Base-by-base conservation (phyloP, 768 basidiomycete species). In the Mycena haematopus region DNA sequence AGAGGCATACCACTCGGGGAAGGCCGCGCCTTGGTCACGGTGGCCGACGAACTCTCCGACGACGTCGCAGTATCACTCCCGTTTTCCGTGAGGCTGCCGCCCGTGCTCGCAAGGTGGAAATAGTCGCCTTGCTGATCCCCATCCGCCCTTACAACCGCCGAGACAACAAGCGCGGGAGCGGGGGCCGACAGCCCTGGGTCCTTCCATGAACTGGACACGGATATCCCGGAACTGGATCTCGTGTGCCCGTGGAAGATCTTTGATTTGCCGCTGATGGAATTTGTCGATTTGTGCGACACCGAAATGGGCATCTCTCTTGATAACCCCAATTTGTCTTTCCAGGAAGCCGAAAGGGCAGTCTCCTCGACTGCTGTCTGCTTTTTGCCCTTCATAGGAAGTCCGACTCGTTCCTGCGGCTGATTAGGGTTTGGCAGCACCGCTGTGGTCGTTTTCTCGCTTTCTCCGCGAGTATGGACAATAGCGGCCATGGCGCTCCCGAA, bases 151-250 rank as follows among this genome's bases (percentile, higher is more conserved):
- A 80, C 82, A 33, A 81, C 78, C 25, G 82, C 79, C 46, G 82
- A 83, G 8, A 86, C 82, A 51, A 86, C 75, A 17, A 86, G 78
- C 1, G 82, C 83, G 49, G 84, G 84, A 0, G 84, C 84, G 25
- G 78, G 84, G 10, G 82, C 78, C n/a, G 79, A 77, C 24, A 79
- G 73, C 29, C 84, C 83, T 17, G 80, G 83, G 69, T 84, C 82
- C 68, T 84, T 81, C 83, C 84, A 84, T 58, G 78, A 79, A 21
- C 74, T 73, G 11, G 79, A 71, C 6, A 74, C 70, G 9, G 78
- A 73, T 6, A 76, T 50, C 24, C 78, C 77, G 17, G 77, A 79
- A 46, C 75, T 78, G 3, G 80, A 78, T 35, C 76, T 74, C 7
- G 73, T 75, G 65, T 80, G 78, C 15, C 68, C 72, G 29, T 62